Percentiles rank a stretch among this genome's conserved stretches.
phyloP scores from a whole-genome alignment of 1,284 basidiomycete genomes.

The Cryptococcus maquisensis region DNA sequence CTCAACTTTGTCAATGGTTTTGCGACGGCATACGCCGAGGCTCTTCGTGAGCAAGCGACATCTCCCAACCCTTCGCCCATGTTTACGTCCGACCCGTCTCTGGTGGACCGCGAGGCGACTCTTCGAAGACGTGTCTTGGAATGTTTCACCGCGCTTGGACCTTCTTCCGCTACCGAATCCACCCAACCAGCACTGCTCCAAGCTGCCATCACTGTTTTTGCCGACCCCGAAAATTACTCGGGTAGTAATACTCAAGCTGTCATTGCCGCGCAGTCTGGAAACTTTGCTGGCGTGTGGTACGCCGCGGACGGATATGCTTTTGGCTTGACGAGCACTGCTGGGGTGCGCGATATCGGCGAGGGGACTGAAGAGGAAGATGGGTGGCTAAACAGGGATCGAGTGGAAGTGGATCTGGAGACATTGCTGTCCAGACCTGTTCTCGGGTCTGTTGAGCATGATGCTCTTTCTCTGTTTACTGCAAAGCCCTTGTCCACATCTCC shows the following conservation, averaged over 20 bases:
- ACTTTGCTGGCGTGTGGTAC: conserved; percentile 82
- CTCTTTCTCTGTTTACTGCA: conserved; percentile 62
- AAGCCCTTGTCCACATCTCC: conserved; percentile 15
- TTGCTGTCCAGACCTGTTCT: conserved; percentile 75
- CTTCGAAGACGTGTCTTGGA: conserved; percentile 81
- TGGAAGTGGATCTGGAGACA: conserved; percentile 69
- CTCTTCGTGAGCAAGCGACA: conserved; percentile 44
- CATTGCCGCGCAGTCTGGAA: conserved; percentile 79
- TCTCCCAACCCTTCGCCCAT: conserved; percentile 44
- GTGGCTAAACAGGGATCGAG: conserved; percentile 68
- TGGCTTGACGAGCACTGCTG: conserved; percentile 71
- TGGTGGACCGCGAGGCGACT: conserved; percentile 76
- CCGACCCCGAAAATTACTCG: conserved; percentile 63
- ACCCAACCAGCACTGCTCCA: conserved; percentile 78
- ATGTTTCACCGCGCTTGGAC: conserved; percentile 79
- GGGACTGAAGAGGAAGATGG: conserved; percentile 52
- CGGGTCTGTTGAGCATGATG: conserved; percentile 81
- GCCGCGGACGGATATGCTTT: conserved; percentile 85
- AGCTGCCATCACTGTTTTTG: conserved; percentile 76
- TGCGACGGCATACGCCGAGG: conserved; percentile 48
- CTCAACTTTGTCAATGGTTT: conserved; percentile 76
- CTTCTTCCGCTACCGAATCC: conserved; percentile 71
- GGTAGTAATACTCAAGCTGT: conserved; percentile 88
- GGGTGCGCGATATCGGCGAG: conserved; percentile 43
- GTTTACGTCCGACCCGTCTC: conserved; percentile 55